Evolutionary conservation across 345 rosid species (phyloP), one percentile per base, ranked within the genome.

Genomic region (Aegle marmelos): DNA sequence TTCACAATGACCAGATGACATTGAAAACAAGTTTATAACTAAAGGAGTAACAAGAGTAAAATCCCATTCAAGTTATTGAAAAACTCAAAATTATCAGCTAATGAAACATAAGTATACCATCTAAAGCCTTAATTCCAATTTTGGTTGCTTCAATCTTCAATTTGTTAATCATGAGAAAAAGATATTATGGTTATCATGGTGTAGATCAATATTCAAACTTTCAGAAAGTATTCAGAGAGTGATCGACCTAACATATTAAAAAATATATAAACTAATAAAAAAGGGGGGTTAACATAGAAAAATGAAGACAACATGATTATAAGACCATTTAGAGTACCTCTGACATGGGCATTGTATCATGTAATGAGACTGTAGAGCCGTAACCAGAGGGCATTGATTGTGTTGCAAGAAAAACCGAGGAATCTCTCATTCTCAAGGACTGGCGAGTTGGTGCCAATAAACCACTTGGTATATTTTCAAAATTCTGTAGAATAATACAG

Each of bases 241-340:
- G 24, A 58, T 24, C 61, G n/a, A 58, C 11, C 61, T 5, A n/a
- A 58, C 61, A 58, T n/a, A 58, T 58, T 7, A 58, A 58, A 22
- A 8, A 8, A 53, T 17, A 53, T 4, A 19, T 17, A 17, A 53
- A 53, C 21, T 4, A 53, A 53, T 6, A 58, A 57, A n/a, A 19
- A 57, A 57, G 27, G 25, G 27, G 25, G 11, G 61, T n/a, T n/a
- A 57, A 33, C 45, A 21, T 65, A 27, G 22, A 8, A 64, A 64
- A 64, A 5, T 7, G 45, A 64, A 64, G 48, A 21, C 36, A 33
- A 70, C 16, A 50, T 33, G 19, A 70, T 28, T 16, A 71, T 21
- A 56, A 64, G 70, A 53, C 17, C 50, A 75, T 7, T 59, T 28
- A 30, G 33, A 63, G 75, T 79, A 87, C 92, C 90, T 89, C 87